Base-by-base conservation (phyloP, 495 filamentous ascomycete species). In the Cercophora samala region DNA sequence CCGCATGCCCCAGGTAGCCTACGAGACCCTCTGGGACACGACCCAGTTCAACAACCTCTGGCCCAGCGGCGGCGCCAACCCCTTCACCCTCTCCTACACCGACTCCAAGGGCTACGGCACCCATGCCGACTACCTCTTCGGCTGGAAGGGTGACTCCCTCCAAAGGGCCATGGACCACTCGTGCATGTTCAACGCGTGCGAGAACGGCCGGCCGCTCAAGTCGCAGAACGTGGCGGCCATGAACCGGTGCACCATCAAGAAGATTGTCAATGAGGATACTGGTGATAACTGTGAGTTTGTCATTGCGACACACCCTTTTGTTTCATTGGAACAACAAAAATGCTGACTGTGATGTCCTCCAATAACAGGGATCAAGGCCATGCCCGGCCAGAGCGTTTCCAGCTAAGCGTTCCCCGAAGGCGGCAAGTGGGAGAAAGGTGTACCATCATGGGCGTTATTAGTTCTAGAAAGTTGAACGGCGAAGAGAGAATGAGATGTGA, bases 11-110 rank as follows among this genome's bases (percentile, higher is more conserved):
- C 82, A 85, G 70, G 68, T 85, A 3, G 80, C 80, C 8, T 84
- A 81, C 74, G 82, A 85, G 69, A 81, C 82, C 5, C 78, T 83
- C 65, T 85, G 82, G 81, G 80, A 84, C 70, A 82, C 82, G 4
- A 78, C 79, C 65, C 69, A 76, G 66, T 84, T 83, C 74, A 76
- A 78, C 73, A 72, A 64, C 73, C 67, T 81, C 73, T 84, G 82
- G 80, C 81, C 82, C 21, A 67, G 73, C 5, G 80, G 79, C 32
- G 75, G 77, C 11, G 72, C 75, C 8, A 77, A 84, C 60, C 82
- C 82, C 17, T 83, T 85, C 67, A 81, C 84, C 22, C 63, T 76
- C 23, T 68, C 64, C 68, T 71, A 66, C 54, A 69, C 70, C 60
- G 72, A 73, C 70, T 22, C 19, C 58, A 62, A 70, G 54, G 81